Evolutionary conservation across 345 rosid genomes (phyloP).

Genomic region (Hibiscus tridactylites): DNA sequence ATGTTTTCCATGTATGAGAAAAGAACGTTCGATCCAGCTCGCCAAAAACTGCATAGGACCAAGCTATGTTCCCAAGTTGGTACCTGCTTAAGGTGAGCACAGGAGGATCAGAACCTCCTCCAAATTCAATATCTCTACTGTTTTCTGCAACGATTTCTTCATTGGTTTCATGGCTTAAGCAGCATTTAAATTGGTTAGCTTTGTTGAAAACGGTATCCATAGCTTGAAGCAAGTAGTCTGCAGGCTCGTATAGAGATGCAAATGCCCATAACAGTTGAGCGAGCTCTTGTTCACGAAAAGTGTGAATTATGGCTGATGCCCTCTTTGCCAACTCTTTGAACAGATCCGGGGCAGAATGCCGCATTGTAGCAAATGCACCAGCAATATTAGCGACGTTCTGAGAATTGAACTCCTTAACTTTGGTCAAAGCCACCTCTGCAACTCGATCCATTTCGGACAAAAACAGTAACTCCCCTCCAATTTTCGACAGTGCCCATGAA

Average conservation of each 20-base stretch:
- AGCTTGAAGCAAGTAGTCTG: conserved; percentile 57
- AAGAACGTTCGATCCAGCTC: conserved; percentile 60
- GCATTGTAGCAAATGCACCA: conserved; percentile 89
- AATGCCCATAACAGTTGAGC: conserved; percentile 90
- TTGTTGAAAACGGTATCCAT: conserved; percentile 51
- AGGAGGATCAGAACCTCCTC: conserved; percentile 27
- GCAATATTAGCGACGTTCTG: conserved; percentile 90
- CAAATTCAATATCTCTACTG: conserved; percentile 20
- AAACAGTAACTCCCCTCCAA: conserved; percentile 81
- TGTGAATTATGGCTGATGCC: conserved; percentile 40
- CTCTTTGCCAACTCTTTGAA: conserved; percentile 59
- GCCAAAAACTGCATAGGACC: conserved; percentile 95
- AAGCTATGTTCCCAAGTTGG: conserved; percentile 88
- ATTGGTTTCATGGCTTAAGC: conserved; percentile 21
- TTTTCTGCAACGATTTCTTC: conserved; percentile 14
- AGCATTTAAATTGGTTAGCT: conserved; percentile 41
- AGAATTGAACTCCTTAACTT: conserved; percentile 65
- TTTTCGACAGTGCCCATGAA: conserved; percentile 80
- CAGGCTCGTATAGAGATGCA: conserved; percentile 72
- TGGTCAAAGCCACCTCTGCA: conserved; percentile 74
- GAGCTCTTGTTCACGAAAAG: conserved; percentile 75
- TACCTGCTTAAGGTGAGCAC: conserved; percentile 58
- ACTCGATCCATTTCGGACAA: conserved; percentile 95
- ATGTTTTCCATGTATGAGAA: conserved; percentile 52
- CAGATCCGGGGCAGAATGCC: conserved; percentile 71